Evolutionary conservation across 2,329 filamentous ascomycete species (phyloP), one percentile per base, ranked within the genome.

Genomic region (Aspergillus sp.): DNA sequence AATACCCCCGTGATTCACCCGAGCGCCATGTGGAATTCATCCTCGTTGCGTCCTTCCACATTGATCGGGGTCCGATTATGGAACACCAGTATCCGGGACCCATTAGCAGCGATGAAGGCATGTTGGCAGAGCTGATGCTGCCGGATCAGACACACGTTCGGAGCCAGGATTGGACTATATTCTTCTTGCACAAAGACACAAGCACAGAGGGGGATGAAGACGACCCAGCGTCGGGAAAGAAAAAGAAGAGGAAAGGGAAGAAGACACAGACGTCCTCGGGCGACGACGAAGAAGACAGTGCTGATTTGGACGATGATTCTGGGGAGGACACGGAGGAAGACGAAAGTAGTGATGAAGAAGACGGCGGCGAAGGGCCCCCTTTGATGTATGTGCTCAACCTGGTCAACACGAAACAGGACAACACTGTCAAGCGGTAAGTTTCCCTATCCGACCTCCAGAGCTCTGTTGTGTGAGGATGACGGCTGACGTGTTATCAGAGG

Each of bases 21-120:
- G 89, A 98, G 73, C 96, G 95, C 69, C 95, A 99, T 88, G 95
- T 99, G 77, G 95, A 99, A 73, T 99, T 98, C 72, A 98, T 99
- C 53, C 82, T 99, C 53, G 95, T 99, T 55, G 95, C 95, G 4
- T 96, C 92, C 2, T 99, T 99, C 76, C 92, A 98, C 75, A 96
- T 98, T 68, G 93, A 98, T 74, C 87, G 91, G 53, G 95, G 95
- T 3, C 93, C 93, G 47, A 87, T 97, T 67, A 98, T 99, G 95
- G 95, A 99, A 73, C 93, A 99, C 73, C 95, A 99, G 72, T 99
- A 93, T 71, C 95, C 95, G 0, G 88, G 91, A 43, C 88, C 93
- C 51, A 98, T 99, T 62, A 97, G 92, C 51, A 93, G 95, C 33
- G 93, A 99, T 72, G 95, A 99, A 78, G 90, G 96, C 69, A 98